phyloP scores from a whole-genome alignment of 2,329 filamentous ascomycete genomes.

The Botrytis pseudocinerea region DNA sequence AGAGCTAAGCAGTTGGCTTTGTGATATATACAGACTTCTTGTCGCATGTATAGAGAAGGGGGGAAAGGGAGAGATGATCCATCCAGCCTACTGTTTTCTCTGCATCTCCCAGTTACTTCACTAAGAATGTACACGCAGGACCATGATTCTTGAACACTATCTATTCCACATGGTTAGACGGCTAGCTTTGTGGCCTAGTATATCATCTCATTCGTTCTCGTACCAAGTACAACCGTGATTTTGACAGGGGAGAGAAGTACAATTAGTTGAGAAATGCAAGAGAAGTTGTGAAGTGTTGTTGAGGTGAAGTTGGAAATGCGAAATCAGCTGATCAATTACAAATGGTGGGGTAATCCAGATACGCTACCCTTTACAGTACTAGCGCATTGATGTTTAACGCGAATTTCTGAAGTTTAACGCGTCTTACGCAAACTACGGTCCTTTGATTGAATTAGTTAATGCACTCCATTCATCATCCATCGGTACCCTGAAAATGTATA shows the following conservation, averaged over 20 bases:
- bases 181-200: neutral
- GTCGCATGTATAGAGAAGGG: neutral
- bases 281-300: neutral
- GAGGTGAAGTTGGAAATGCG: constrained; percentile 5
- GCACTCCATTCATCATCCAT: neutral
- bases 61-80: neutral
- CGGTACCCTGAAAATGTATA: neutral
- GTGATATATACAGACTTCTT: neutral
- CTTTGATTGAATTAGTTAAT: neutral
- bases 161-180: neutral
- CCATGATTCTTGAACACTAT: neutral
- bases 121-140: neutral
- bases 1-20: neutral
- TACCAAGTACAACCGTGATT: neutral
- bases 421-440: constrained; percentile 4
- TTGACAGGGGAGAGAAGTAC: neutral
- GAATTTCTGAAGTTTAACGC: constrained; percentile 2
- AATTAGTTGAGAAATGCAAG: neutral
- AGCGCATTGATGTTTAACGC: neutral
- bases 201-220: neutral
- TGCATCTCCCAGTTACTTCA: neutral
- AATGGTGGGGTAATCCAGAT: neutral
- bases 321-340: constrained; percentile 5
- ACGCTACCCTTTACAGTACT: neutral
- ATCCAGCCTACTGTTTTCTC: neutral